phyloP scores from a whole-genome alignment of 352 stramenopile genomes.

The Phytophthora ramorum region DNA sequence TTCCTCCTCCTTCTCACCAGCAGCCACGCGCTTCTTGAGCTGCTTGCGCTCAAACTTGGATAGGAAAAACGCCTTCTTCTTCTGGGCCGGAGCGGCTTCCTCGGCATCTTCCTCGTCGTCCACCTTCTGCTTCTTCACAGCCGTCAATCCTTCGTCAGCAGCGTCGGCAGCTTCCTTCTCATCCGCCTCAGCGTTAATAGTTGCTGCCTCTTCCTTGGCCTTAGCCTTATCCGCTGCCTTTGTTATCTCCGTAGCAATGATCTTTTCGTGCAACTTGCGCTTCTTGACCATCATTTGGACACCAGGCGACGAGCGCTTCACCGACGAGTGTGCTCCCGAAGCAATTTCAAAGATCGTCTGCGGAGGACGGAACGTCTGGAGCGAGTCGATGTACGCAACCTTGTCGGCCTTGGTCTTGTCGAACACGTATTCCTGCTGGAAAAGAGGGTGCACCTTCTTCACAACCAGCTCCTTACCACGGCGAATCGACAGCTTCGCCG shows the following conservation, averaged over 20 bases:
- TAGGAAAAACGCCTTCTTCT: slow-evolving; percentile 87
- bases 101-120: slow-evolving; percentile 6
- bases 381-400: slow-evolving; percentile 92
- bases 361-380: slow-evolving; percentile 94
- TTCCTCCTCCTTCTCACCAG: slow-evolving; percentile 77
- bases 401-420: slow-evolving; percentile 81
- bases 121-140: slow-evolving; percentile 16
- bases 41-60: slow-evolving; percentile 96
- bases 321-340: slow-evolving; percentile 77
- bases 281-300: slow-evolving; percentile 91
- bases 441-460: slow-evolving; percentile 94
- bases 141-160: slow-evolving; percentile 12
- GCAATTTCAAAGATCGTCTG: slow-evolving; percentile 97
- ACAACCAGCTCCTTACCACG: slow-evolving; percentile 93
- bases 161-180: slow-evolving; percentile 29
- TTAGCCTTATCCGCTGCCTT: slow-evolving; percentile 47
- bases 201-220: slow-evolving; percentile 44
- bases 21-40: slow-evolving; percentile 91
- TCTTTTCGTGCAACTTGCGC: slow-evolving; percentile 83
- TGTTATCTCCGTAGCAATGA: slow-evolving; percentile 82
- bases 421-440: slow-evolving; percentile 88
- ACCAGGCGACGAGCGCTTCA: slow-evolving; percentile 77
- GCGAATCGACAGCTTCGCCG: slow-evolving; percentile 95
- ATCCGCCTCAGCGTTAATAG: slow-evolving; percentile 40
- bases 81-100: slow-evolving; percentile 9